Percentiles rank a stretch among this genome's conserved stretches.
Conservation (phyloP, 1,139 yeast species). For the Maudiozyma humilis region DNA sequence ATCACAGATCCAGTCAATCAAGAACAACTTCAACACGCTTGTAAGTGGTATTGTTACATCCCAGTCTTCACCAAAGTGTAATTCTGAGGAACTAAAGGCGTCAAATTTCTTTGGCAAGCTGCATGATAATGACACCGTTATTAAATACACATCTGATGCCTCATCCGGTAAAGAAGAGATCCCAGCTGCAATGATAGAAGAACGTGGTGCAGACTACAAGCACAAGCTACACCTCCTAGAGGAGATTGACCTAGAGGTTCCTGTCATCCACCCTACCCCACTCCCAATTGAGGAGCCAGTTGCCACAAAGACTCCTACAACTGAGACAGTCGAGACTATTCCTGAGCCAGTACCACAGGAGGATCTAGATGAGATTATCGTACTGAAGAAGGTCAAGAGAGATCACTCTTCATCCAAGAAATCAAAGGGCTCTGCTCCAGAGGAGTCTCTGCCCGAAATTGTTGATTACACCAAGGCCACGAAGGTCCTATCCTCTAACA, state of each 20-base stretch:
- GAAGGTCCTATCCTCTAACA: constrained; percentile 35
- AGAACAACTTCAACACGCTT: constrained; percentile 8
- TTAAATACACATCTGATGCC: constrained; percentile 3
- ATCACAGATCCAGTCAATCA: constrained; percentile 15
- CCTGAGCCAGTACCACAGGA: constrained; percentile 8
- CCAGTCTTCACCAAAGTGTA: neutral
- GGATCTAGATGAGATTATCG: constrained; percentile 44
- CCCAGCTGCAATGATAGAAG: neutral
- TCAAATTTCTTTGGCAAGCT: constrained; percentile 12
- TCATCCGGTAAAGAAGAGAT: neutral
- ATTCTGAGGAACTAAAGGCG: neutral
- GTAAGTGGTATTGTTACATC: neutral
- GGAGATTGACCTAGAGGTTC: constrained; percentile 9
- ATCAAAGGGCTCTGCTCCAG: constrained; percentile 10
- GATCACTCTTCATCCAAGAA: constrained; percentile 13
- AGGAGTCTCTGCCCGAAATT: constrained; percentile 22
- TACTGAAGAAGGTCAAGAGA: constrained; percentile 35
- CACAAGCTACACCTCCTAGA: constrained; percentile 6
- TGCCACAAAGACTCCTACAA: constrained; percentile 5
- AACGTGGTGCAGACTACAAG: constrained; percentile 5
- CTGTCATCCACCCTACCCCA: neutral
- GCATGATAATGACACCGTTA: neutral
- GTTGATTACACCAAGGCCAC: constrained; percentile 46
- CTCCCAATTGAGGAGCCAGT: constrained; percentile 2
- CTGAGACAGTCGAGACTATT: constrained; percentile 8